phyloP scores from a whole-genome alignment of 1,139 yeast genomes.

The Diutina siamensis region DNA sequence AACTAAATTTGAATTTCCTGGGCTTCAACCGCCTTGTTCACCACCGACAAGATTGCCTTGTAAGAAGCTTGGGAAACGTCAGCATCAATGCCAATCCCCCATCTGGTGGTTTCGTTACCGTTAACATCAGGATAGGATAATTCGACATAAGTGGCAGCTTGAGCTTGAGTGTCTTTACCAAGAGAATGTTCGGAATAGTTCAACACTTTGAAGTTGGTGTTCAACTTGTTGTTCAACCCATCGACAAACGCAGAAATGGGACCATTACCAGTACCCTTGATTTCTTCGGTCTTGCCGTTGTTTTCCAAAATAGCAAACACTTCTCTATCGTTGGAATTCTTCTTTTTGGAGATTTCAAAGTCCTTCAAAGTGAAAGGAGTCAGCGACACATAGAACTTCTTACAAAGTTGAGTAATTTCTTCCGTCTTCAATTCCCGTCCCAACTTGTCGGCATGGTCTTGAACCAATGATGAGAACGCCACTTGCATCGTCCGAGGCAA shows the following conservation, averaged over 20 bases:
- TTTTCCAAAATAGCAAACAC: conserved; percentile 27
- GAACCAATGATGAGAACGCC: conserved; percentile 78
- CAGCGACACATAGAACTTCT: conserved; percentile 42
- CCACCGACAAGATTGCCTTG: conserved; percentile 64
- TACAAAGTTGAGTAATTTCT: conserved; percentile 72
- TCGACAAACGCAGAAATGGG: conserved; percentile 86
- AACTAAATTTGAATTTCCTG: conserved; percentile 9
- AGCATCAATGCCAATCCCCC: conserved; percentile 94
- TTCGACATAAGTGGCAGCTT: conserved; percentile 88
- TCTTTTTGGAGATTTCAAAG: conserved; percentile 29
- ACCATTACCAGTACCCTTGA: conserved; percentile 82
- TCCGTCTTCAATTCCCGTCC: conserved; percentile 76
- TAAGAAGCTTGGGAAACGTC: conserved; percentile 90
- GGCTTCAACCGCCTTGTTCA: conserved; percentile 31
- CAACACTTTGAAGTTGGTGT: conserved; percentile 55
- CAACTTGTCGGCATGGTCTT: conserved; percentile 63
- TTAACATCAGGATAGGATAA: conserved; percentile 28
- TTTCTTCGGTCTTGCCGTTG: conserved; percentile 34
- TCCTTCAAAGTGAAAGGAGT: conserved; percentile 30
- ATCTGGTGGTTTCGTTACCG: conserved; percentile 39
- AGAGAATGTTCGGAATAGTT: conserved; percentile 87
- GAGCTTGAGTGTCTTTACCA: conserved; percentile 66
- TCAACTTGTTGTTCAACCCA: conserved; percentile 54
- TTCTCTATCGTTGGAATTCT: conserved; percentile 20
- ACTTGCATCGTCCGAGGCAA: conserved; percentile 89